A percentile compares a stretch with the other conserved stretches of the same genome.
These are phyloP conservation scores for Purshia tridentata DNA, from an alignment of 306 rosid genomes.

Conservation along the genomic window DNA sequence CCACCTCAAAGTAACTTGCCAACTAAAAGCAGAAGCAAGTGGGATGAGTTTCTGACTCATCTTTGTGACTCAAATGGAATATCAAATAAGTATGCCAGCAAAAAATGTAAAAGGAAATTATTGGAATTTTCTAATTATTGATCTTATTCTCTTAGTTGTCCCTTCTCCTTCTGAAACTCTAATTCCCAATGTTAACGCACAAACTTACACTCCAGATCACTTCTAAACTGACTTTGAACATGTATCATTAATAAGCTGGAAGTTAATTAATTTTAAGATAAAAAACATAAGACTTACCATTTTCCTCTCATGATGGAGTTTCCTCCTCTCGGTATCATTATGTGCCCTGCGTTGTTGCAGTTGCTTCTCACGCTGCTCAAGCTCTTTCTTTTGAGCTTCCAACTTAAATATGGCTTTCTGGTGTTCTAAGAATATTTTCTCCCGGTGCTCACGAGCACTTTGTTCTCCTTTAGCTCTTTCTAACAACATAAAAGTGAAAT, in stretches of 20 bases:
- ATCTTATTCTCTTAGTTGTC: neutral
- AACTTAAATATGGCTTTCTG: conserved; percentile 39
- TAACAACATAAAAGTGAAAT: conserved; percentile 28
- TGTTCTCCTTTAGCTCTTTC: conserved; percentile 51
- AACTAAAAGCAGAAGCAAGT: neutral
- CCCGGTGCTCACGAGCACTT: conserved; percentile 21
- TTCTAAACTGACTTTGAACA: neutral
- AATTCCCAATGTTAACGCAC: neutral
- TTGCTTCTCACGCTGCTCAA: conserved; percentile 48
- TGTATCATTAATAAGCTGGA: neutral
- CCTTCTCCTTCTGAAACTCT: neutral
- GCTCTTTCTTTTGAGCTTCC: conserved; percentile 44
- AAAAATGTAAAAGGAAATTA: neutral
- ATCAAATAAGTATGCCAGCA: neutral
- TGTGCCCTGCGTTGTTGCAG: conserved; percentile 44
- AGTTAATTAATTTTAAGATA: neutral
- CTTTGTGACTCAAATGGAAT: neutral
- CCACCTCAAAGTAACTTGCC: neutral
- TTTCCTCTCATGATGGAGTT: conserved; percentile 41
- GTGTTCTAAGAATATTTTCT: conserved; percentile 44
- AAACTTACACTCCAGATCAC: neutral
- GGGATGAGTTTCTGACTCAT: neutral
- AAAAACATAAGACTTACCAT: conserved; percentile 44
- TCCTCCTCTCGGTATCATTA: conserved; percentile 53
- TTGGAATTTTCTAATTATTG: neutral